These are phyloP conservation scores for Podospora anserina DNA, from an alignment of 495 filamentous ascomycete genomes.

Conservation along the genomic window DNA sequence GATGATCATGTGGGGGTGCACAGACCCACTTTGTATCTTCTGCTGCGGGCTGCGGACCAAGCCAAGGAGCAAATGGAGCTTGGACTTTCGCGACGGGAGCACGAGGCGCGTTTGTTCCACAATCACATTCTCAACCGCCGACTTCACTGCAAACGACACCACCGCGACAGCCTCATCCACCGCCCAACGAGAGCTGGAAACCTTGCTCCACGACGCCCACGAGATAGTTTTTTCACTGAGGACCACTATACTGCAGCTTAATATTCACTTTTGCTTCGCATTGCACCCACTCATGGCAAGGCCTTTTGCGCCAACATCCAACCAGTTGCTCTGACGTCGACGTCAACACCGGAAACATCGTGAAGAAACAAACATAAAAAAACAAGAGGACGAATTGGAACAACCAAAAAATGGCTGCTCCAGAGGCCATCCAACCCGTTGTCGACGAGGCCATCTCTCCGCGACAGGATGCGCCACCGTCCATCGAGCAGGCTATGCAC, in stretches of 20 bases:
- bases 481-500: slow-evolving; percentile 31
- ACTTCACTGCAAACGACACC: not conserved
- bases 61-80: not conserved
- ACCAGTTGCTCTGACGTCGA: not conserved
- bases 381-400: not conserved
- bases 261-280: not conserved
- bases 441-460: slow-evolving; percentile 40
- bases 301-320: not conserved
- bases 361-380: not conserved
- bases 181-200: not conserved
- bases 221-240: not conserved
- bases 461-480: slow-evolving; percentile 30
- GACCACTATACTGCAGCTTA: not conserved
- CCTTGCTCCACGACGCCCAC: not conserved
- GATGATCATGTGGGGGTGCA: not conserved
- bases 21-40: not conserved
- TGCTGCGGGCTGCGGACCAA: not conserved
- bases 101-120: not conserved
- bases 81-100: not conserved
- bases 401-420: slow-evolving; percentile 16
- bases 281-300: not conserved
- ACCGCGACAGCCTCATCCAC: not conserved
- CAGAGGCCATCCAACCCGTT: slow-evolving; percentile 24
- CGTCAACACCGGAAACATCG: not conserved
- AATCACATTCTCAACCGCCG: not conserved